These are phyloP conservation scores for Rhodocollybia butyracea DNA, from an alignment of 768 basidiomycete genomes.

Conservation along the genomic window DNA sequence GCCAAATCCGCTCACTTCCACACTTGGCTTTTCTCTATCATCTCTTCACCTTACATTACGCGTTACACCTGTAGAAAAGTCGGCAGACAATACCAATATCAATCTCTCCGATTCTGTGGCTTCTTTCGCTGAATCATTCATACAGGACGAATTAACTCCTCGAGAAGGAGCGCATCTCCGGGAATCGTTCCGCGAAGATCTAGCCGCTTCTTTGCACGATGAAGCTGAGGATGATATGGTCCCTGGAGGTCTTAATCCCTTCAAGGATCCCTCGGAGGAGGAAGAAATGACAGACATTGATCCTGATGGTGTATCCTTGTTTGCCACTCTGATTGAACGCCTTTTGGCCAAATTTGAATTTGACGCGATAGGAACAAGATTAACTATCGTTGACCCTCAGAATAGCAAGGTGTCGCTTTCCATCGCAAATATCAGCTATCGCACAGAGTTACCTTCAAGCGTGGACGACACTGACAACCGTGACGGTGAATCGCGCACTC, in stretches of 20 bases:
- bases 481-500: slow-evolving; percentile 38
- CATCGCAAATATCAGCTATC: slow-evolving; percentile 57
- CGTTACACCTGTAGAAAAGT: slow-evolving; percentile 15
- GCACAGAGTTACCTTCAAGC: slow-evolving; percentile 33
- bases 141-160: slow-evolving; percentile 75
- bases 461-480: slow-evolving; percentile 4
- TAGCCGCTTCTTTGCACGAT: slow-evolving; percentile 17
- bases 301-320: slow-evolving; percentile 74
- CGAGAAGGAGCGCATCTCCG: slow-evolving; percentile 70
- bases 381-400: slow-evolving; percentile 66
- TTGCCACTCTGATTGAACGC: slow-evolving; percentile 76
- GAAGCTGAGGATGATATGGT: slow-evolving; percentile 39
- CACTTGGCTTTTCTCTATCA: slow-evolving; percentile 65
- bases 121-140: slow-evolving; percentile 82
- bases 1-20: slow-evolving; percentile 78
- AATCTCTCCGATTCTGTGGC: slow-evolving; percentile 77
- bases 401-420: slow-evolving; percentile 59
- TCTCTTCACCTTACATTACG: slow-evolving; percentile 66
- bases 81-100: slow-evolving; percentile 15
- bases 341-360: slow-evolving; percentile 79
- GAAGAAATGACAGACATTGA: slow-evolving; percentile 45
- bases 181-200: slow-evolving; percentile 59
- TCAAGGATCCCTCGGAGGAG: slow-evolving; percentile 41
- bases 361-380: slow-evolving; percentile 61
- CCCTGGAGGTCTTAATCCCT: slow-evolving; percentile 69